These are phyloP conservation scores for Penicillium ochrochloron DNA, from an alignment of 495 filamentous ascomycete genomes.

Conservation along the genomic window DNA sequence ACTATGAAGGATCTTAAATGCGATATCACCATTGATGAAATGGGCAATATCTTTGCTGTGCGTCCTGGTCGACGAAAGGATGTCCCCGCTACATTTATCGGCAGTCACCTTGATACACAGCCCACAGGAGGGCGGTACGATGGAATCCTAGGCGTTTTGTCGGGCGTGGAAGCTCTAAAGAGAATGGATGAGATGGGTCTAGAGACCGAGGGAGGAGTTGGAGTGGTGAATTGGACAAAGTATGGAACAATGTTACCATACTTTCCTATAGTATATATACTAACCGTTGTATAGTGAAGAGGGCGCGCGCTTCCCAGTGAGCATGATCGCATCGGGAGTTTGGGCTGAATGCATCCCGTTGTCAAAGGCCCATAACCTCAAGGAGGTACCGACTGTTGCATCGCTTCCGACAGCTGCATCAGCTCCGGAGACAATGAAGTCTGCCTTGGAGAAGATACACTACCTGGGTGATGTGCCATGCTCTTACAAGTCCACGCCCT, in stretches of 20 bases:
- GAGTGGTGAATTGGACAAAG: slow-evolving; percentile 84
- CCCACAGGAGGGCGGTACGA: slow-evolving; percentile 75
- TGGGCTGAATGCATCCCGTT: slow-evolving; percentile 73
- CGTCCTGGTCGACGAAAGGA: slow-evolving; percentile 60
- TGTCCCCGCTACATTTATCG: slow-evolving; percentile 68
- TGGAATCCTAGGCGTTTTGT: slow-evolving; percentile 74
- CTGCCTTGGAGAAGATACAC: slow-evolving; percentile 70
- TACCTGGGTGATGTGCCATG: slow-evolving; percentile 65
- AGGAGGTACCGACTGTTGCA: slow-evolving; percentile 55
- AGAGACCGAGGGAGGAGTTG: slow-evolving; percentile 72
- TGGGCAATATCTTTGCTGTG: slow-evolving; percentile 80
- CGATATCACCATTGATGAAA: slow-evolving; percentile 61
- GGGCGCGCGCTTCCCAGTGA: slow-evolving; percentile 78
- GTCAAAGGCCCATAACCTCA: slow-evolving; percentile 62
- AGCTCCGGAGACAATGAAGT: slow-evolving; percentile 65
- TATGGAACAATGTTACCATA: slow-evolving; percentile 23
- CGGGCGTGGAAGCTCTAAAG: slow-evolving; percentile 72
- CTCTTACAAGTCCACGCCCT: slow-evolving; percentile 63
- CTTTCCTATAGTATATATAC: neutral
- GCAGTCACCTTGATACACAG: slow-evolving; percentile 79
- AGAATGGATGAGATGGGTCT: slow-evolving; percentile 69
- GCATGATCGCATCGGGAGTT: slow-evolving; percentile 77
- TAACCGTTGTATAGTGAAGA: slow-evolving; percentile 59
- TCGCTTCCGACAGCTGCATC: slow-evolving; percentile 48
- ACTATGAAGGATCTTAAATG: slow-evolving; percentile 68